Evolutionary conservation across 345 rosid species (phyloP).

Genomic region (Citrus cavaleriei): DNA sequence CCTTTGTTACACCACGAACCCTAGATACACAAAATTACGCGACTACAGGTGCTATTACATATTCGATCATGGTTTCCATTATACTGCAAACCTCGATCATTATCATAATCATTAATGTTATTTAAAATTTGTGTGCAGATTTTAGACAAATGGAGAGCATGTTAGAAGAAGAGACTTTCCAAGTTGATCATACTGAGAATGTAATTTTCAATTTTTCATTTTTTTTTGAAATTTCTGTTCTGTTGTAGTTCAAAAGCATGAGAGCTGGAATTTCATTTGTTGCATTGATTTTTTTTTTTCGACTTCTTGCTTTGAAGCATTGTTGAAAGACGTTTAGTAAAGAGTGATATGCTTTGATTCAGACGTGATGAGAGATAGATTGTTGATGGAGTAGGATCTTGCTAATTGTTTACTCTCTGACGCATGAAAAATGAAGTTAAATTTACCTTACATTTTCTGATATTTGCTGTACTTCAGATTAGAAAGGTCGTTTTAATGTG

Average conservation of each 20-base stretch:
- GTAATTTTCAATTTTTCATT: constrained; percentile 35
- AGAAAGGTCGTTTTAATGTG: not conserved
- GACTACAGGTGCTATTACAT: not conserved
- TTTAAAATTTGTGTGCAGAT: constrained; percentile 1
- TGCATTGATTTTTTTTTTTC: not conserved
- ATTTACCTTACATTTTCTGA: constrained; percentile 2
- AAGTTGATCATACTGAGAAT: constrained; percentile 41
- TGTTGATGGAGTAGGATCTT: constrained; percentile 1
- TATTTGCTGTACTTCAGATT: not conserved
- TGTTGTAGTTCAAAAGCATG: not conserved
- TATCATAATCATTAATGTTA: constrained; percentile 6
- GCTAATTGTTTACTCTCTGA: not conserved
- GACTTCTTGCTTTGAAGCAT: not conserved
- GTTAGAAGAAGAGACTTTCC: constrained; percentile 54
- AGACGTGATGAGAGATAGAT: not conserved
- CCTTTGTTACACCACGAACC: not conserved
- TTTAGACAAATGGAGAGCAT: constrained; percentile 25
- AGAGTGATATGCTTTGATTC: not conserved
- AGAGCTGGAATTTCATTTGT: not conserved
- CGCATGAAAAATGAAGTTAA: not conserved
- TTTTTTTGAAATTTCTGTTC: not conserved
- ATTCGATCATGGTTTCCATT: not conserved
- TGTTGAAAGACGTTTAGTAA: not conserved
- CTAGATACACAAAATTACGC: not conserved
- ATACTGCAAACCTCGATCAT: not conserved